phyloP scores from a whole-genome alignment of 1,284 basidiomycete species.

The Sporisorium reilianum region DNA sequence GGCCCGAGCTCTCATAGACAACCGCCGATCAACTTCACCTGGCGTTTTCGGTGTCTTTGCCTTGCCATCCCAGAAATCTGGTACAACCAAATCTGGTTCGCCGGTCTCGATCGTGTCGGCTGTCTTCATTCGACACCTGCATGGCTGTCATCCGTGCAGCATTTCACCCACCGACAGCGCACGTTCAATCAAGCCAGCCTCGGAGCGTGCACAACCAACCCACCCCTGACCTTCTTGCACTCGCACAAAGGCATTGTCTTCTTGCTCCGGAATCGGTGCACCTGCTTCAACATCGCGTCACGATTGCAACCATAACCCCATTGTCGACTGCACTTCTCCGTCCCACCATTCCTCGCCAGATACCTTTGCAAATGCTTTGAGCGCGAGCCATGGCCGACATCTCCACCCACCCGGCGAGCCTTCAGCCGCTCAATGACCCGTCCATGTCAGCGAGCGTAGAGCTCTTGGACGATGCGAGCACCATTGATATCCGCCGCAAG shows the following conservation, averaged over 20 bases:
- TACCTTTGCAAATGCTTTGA: not conserved
- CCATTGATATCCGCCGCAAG: conserved; percentile 8
- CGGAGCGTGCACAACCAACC: not conserved
- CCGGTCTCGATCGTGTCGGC: not conserved
- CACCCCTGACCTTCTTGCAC: not conserved
- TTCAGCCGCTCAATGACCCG: not conserved
- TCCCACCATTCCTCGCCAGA: not conserved
- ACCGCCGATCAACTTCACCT: conserved; percentile 1
- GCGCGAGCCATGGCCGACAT: conserved; percentile 1
- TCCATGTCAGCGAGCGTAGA: not conserved
- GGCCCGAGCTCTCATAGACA: not conserved
- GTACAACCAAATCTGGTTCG: not conserved
- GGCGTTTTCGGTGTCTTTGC: not conserved
- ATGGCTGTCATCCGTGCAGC: not conserved
- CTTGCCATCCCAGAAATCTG: not conserved
- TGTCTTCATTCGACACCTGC: conserved; percentile 1
- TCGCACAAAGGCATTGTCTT: not conserved
- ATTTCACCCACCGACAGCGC: not conserved
- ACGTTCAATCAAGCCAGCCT: not conserved
- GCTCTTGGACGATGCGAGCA: conserved; percentile 7
- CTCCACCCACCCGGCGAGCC: not conserved
- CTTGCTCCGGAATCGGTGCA: not conserved
- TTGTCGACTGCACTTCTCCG: not conserved
- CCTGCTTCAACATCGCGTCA: not conserved
- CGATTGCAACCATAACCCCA: not conserved